Evolutionary conservation across 139 green algal genomes (phyloP).

Genomic region (Gonium pectorale): DNA sequence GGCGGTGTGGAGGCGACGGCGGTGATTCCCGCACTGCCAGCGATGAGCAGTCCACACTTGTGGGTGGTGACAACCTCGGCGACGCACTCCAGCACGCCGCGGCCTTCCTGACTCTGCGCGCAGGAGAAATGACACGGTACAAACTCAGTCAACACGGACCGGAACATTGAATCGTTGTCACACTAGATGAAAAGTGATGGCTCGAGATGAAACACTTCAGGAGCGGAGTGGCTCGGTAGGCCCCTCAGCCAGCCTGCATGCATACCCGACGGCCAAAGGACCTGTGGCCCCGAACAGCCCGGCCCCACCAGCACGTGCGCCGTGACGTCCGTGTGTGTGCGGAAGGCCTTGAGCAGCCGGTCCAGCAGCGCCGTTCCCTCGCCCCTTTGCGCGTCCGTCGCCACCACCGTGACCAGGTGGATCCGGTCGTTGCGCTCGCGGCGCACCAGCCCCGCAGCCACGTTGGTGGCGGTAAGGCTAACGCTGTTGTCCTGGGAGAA

Average conservation of each 20-base stretch:
- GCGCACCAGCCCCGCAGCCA: slow-evolving; percentile 23
- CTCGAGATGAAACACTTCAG: too few species aligned
- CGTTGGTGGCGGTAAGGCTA: slow-evolving; percentile 29
- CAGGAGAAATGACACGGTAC: neutral
- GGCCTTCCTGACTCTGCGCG: slow-evolving; percentile 28
- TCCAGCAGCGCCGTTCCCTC: slow-evolving; percentile 32
- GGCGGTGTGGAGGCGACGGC: neutral
- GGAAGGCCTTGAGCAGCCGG: slow-evolving; percentile 12
- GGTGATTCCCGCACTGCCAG: slow-evolving; percentile 19
- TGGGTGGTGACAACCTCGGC: neutral
- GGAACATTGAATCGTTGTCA: too few species aligned
- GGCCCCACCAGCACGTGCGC: slow-evolving; percentile 30
- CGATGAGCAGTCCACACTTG: neutral
- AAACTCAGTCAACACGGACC: too few species aligned
- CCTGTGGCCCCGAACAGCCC: too few species aligned
- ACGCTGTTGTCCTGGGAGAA: slow-evolving; percentile 33
- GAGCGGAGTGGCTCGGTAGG: too few species aligned
- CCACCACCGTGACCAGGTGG: slow-evolving; percentile 37
- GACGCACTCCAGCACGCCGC: slow-evolving; percentile 32
- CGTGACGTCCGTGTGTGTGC: neutral
- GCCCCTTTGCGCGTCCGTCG: slow-evolving; percentile 12
- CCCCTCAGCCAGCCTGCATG: too few species aligned
- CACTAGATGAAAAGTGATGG: too few species aligned
- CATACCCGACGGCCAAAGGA: too few species aligned
- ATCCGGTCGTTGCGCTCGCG: slow-evolving; percentile 32